Base-by-base conservation (phyloP, 2,329 filamentous ascomycete genomes). In the Chalaropsis ovoidea region DNA sequence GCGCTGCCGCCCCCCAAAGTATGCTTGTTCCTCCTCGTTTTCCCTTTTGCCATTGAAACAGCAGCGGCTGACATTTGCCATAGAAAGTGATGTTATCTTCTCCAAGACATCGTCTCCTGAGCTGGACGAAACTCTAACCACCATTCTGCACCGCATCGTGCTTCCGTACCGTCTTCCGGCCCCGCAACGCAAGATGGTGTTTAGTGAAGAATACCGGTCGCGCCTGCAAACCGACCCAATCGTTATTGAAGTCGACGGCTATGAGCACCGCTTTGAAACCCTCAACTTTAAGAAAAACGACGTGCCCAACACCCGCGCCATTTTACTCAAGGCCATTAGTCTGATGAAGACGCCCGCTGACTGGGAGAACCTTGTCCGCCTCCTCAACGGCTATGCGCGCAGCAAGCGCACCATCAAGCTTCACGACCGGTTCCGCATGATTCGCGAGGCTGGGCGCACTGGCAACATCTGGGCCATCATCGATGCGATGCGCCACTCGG, bases 81-180 rank as follows among this genome's bases (percentile, higher is more conserved):
- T 24, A 68, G 67, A 62, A 42, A 66, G 64, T 35, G 62, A 68
- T 62, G 75, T 78, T 68, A 73, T 80, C 66, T 86, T 86, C 71
- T 72, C 75, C 7, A 75, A 77, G 63, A 80, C 82, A 3, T 81
- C 81, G 15, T 80, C 80, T 54, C 69, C 76, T 24, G 76, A 82
- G 65, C 79, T 88, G 67, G 80, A 86, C 72, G 67, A 72, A 13
- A 71, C 79, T 41, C 80, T 88, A 68, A 72, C 74, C 49, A 73
- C 71, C 24, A 79, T 87, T 71, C 82, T 85, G 69, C 74, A 79
- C 58, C 81, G 81, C 69, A 79, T 86, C 72, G 81, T 88, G 72
- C 74, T 88, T 52, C 85, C 85, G n/a, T 74, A 78, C 41, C 81
- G 84, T 71, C 81, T 89, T 35, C 77, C 79, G 24, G 66, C 72